Conservation (phyloP, 768 basidiomycete genomes). For the Termitomyces sp. region DNA sequence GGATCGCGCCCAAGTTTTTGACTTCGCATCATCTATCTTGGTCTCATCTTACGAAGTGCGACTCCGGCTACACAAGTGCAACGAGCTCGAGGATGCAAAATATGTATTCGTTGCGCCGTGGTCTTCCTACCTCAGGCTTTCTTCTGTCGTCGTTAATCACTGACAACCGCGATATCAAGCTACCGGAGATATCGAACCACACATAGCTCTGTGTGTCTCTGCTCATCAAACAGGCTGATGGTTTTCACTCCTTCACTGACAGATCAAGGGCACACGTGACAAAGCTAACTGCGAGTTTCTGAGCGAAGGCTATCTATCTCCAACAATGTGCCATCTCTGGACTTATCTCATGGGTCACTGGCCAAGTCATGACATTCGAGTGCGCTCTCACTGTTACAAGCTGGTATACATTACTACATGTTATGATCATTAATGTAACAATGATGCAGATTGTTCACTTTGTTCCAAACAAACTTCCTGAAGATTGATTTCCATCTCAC, state of each 20-base stretch:
- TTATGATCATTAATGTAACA: not conserved
- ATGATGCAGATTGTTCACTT: not conserved
- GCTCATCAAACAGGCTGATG: not conserved
- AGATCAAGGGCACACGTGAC: not conserved
- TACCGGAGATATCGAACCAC: no score
- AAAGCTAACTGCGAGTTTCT: not conserved
- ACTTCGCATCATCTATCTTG: no score
- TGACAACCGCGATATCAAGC: not conserved
- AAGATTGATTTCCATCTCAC: not conserved
- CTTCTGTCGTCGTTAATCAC: not conserved
- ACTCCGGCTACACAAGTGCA: not conserved
- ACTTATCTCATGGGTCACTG: no score
- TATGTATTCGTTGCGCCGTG: not conserved
- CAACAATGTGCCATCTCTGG: not conserved
- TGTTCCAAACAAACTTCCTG: not conserved
- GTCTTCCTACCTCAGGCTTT: not conserved
- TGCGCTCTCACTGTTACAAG: not conserved
- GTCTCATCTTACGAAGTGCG: no score
- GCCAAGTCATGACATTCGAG: not conserved
- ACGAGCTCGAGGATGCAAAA: not conserved
- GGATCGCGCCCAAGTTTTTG: not conserved
- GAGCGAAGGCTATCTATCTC: no score
- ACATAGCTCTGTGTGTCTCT: not conserved
- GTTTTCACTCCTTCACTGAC: not conserved
- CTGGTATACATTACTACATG: not conserved